phyloP scores from a whole-genome alignment of 768 basidiomycete genomes.

The Suillus weaverae region DNA sequence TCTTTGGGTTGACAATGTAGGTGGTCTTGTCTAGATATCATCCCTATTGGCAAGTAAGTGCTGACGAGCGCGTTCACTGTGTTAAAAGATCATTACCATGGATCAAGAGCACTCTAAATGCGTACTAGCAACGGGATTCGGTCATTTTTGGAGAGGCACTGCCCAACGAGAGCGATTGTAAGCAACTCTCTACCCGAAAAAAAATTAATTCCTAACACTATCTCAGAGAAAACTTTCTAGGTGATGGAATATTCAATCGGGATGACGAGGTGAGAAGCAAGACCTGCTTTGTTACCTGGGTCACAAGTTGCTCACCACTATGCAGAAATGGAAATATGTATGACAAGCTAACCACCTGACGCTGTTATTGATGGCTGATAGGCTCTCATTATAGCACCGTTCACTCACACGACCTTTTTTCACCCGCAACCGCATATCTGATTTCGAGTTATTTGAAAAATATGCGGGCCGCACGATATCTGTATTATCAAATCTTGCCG shows the following conservation, averaged over 20 bases:
- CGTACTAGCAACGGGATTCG: slow-evolving; percentile 64
- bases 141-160: slow-evolving; percentile 65
- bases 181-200: slow-evolving; percentile 24
- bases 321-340: slow-evolving; percentile 66
- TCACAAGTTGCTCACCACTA: slow-evolving; percentile 3
- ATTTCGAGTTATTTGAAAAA: slow-evolving; percentile 67
- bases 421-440: slow-evolving; percentile 66
- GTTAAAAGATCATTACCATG: slow-evolving; percentile 66
- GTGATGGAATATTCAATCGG: slow-evolving; percentile 75
- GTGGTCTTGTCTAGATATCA: slow-evolving; percentile 23
- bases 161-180: slow-evolving; percentile 67
- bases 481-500: slow-evolving; percentile 44
- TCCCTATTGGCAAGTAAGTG: neutral
- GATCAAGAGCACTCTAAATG: slow-evolving; percentile 70
- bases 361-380: slow-evolving; percentile 8
- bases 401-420: slow-evolving; percentile 72
- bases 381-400: slow-evolving; percentile 51
- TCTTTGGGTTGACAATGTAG: slow-evolving; percentile 67
- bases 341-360: slow-evolving; percentile 15
- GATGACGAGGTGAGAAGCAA: slow-evolving; percentile 58
- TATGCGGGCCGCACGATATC: slow-evolving; percentile 49
- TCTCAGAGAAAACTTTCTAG: slow-evolving; percentile 53
- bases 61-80: neutral
- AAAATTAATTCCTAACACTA: slow-evolving; percentile 13
- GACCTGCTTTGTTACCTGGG: slow-evolving; percentile 1